These are phyloP conservation scores for Kernera saxatilis DNA, from an alignment of 345 rosid genomes.

Conservation along the genomic window DNA sequence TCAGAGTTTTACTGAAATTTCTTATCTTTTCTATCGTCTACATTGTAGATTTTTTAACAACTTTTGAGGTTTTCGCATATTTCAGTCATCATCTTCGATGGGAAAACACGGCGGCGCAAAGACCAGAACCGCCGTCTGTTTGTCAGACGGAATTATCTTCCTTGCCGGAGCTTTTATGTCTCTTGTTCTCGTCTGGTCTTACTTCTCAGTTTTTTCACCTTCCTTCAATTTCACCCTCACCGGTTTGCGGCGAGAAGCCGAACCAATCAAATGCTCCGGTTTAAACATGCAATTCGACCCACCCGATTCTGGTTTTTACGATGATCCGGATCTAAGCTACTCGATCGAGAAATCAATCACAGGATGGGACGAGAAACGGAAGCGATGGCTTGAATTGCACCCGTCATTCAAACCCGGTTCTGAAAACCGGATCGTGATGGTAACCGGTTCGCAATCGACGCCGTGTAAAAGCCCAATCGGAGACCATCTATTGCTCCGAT, in stretches of 20 bases:
- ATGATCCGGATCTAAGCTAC: slow-evolving; percentile 70
- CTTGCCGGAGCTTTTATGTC: slow-evolving; percentile 51
- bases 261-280: slow-evolving; percentile 22
- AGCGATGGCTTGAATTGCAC: slow-evolving; percentile 62
- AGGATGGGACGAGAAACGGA: slow-evolving; percentile 77
- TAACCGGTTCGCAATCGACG: slow-evolving; percentile 78
- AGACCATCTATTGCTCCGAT: slow-evolving; percentile 67
- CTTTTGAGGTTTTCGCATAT: background rate
- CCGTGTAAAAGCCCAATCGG: slow-evolving; percentile 85
- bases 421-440: slow-evolving; percentile 50
- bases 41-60: background rate
- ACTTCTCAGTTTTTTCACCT: slow-evolving; percentile 41
- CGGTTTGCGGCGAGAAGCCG: background rate
- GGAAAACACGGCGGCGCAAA: slow-evolving; percentile 31
- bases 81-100: slow-evolving; percentile 29
- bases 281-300: slow-evolving; percentile 49
- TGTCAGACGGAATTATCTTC: slow-evolving; percentile 43
- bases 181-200: slow-evolving; percentile 53
- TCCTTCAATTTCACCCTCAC: slow-evolving; percentile 8
- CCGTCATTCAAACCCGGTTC: slow-evolving; percentile 62
- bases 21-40: background rate
- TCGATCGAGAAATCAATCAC: slow-evolving; percentile 46
- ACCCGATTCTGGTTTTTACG: slow-evolving; percentile 52
- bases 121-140: slow-evolving; percentile 32
- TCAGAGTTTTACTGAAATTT: background rate